Evolutionary conservation across 768 basidiomycete genomes (phyloP).

Genomic region (Psilocybe tampanensis): DNA sequence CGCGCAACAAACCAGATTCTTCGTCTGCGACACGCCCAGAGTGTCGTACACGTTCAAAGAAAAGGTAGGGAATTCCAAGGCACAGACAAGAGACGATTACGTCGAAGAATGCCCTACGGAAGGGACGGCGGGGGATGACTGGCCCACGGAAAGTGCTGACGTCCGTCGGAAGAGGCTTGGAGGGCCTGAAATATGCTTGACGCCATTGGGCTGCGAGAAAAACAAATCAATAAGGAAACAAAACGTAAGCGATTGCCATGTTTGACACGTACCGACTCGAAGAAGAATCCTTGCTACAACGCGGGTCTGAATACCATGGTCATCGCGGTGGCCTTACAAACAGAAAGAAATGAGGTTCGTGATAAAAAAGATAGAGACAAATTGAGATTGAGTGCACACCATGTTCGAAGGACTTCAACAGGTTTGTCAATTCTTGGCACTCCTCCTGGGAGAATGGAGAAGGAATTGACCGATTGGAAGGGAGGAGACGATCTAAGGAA

Average conservation of each 20-base stretch:
- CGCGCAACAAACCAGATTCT: constrained; percentile 52
- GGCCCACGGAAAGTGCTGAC: constrained; percentile 29
- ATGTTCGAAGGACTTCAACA: constrained; percentile 43
- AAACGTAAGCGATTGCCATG: background rate
- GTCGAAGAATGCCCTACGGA: constrained; percentile 56
- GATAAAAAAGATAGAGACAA: background rate
- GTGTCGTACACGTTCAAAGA: constrained; percentile 54
- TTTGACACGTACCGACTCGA: constrained; percentile 56
- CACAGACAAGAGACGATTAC: constrained; percentile 65
- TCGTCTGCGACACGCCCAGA: constrained; percentile 51
- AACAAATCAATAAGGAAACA: background rate
- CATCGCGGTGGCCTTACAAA: constrained; percentile 30
- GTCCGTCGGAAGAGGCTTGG: constrained; percentile 66
- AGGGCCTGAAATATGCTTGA: constrained; percentile 68
- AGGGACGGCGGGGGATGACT: constrained; percentile 33
- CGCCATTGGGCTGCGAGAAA: constrained; percentile 57
- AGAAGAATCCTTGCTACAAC: constrained; percentile 70
- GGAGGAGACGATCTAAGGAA: constrained; percentile 64
- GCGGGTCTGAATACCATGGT: constrained; percentile 52
- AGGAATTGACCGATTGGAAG: constrained; percentile 53
- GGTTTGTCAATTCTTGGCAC: constrained; percentile 69
- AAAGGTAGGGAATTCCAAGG: constrained; percentile 80
- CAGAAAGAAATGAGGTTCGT: background rate
- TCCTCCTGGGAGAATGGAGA: constrained; percentile 78
- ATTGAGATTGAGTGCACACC: constrained; percentile 15